A percentile compares a stretch with the other conserved stretches of the same genome.
phyloP scores from a whole-genome alignment of 192 early-diverging fungal species.

The Haplosporangium gracile region DNA sequence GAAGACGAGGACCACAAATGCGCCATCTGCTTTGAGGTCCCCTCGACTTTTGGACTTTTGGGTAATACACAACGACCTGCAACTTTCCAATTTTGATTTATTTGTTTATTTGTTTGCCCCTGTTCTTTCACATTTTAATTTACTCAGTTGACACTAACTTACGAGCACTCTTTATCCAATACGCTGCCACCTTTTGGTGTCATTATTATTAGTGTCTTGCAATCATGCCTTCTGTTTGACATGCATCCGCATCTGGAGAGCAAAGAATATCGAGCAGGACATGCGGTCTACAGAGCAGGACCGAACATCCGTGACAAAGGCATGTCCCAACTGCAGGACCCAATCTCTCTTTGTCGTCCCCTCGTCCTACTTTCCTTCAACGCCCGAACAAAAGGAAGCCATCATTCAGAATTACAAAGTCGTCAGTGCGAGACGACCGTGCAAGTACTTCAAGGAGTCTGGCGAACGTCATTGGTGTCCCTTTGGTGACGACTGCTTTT shows the following conservation, averaged over 20 bases:
- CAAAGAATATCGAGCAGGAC: conserved; percentile 38
- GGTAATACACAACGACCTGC: conserved; percentile 8
- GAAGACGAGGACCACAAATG: conserved; percentile 38
- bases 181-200: background rate
- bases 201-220: conserved; percentile 28
- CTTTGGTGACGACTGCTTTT: conserved; percentile 47
- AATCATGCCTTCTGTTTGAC: conserved; percentile 54
- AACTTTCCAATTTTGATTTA: background rate
- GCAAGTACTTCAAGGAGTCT: conserved; percentile 29
- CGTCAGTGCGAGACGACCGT: background rate
- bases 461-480: conserved; percentile 51
- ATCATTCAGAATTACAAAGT: conserved; percentile 41
- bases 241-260: conserved; percentile 52
- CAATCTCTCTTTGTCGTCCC: conserved; percentile 47
- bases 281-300: background rate
- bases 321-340: conserved; percentile 51
- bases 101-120: background rate
- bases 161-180: too few species aligned
- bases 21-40: conserved; percentile 48
- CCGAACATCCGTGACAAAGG: conserved; percentile 40
- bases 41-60: conserved; percentile 43
- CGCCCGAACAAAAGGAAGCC: conserved; percentile 37
- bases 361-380: conserved; percentile 45
- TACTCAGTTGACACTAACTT: background rate
- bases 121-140: background rate